These are phyloP conservation scores for Fusarium secorum DNA, from an alignment of 2,329 filamentous ascomycete species.

Conservation along the genomic window DNA sequence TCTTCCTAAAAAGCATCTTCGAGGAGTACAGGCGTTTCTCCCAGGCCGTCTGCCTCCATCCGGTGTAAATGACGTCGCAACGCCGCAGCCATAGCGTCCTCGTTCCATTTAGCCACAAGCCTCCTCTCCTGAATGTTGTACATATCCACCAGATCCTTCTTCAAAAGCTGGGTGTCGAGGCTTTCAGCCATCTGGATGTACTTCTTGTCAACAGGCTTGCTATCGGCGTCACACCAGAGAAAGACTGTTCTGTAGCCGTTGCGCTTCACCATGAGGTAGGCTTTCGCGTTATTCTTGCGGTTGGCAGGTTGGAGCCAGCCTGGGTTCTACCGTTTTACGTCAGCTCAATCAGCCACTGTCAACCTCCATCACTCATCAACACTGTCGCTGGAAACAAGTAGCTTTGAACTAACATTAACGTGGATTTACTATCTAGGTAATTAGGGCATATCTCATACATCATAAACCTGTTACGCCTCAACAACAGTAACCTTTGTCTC, in stretches of 20 bases:
- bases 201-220: not conserved
- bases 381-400: not conserved
- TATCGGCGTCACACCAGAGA: not conserved
- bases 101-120: not conserved
- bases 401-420: not conserved
- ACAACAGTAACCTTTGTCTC: conserved; percentile 34
- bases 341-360: not conserved
- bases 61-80: not conserved
- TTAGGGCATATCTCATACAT: conserved; percentile 27
- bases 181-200: not conserved
- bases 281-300: not conserved
- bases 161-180: accelerated
- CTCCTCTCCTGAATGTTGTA: not conserved
- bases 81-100: not conserved
- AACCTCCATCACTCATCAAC: too few relatives aligned
- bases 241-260: not conserved
- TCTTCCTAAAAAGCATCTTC: too few relatives aligned
- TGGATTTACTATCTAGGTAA: conserved; percentile 2
- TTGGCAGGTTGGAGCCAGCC: too few relatives aligned
- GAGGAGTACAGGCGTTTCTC: too few relatives aligned
- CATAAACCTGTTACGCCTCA: conserved; percentile 27
- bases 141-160: not conserved
- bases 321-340: too few relatives aligned
- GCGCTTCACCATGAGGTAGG: not conserved
- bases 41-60: accelerated